Percentiles rank a stretch among this genome's conserved stretches.
phyloP scores from a whole-genome alignment of 495 filamentous ascomycete species.

The Podospora sp. region DNA sequence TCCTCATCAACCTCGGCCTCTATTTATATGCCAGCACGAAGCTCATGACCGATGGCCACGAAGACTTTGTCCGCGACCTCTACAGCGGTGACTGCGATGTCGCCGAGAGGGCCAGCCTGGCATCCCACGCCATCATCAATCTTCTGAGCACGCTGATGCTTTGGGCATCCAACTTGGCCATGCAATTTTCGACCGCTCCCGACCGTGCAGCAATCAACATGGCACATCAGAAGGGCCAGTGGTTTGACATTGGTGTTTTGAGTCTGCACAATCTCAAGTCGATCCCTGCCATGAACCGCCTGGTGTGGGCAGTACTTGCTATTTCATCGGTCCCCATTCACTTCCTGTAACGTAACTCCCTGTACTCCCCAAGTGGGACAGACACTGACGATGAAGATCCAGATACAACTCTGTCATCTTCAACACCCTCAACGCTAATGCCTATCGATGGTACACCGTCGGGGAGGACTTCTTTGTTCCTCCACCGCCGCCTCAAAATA shows the following conservation, averaged over 20 bases:
- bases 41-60: background rate
- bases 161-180: constrained; percentile 14
- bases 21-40: background rate
- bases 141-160: constrained; percentile 5
- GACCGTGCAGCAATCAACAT: background rate
- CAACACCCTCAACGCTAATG: constrained; percentile 4
- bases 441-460: background rate
- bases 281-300: background rate
- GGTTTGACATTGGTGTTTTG: constrained; percentile 9
- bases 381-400: background rate
- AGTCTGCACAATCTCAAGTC: constrained; percentile 1
- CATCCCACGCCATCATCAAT: constrained; percentile 7
- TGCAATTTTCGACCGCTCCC: background rate
- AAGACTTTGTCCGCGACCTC: constrained; percentile 2
- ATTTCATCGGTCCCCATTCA: background rate
- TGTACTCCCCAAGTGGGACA: background rate
- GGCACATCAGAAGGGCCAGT: constrained; percentile 6
- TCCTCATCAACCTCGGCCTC: background rate
- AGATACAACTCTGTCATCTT: constrained; percentile 12
- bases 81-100: constrained; percentile 1
- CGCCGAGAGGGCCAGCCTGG: background rate
- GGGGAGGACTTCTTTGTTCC: background rate
- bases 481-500: background rate
- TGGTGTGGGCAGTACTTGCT: background rate
- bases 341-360: background rate